Percentiles rank a stretch among this genome's conserved stretches.
These are phyloP conservation scores for Chloranthus sessilifolius DNA, from an alignment of 164 flowering plant genomes.

Conservation along the genomic window DNA sequence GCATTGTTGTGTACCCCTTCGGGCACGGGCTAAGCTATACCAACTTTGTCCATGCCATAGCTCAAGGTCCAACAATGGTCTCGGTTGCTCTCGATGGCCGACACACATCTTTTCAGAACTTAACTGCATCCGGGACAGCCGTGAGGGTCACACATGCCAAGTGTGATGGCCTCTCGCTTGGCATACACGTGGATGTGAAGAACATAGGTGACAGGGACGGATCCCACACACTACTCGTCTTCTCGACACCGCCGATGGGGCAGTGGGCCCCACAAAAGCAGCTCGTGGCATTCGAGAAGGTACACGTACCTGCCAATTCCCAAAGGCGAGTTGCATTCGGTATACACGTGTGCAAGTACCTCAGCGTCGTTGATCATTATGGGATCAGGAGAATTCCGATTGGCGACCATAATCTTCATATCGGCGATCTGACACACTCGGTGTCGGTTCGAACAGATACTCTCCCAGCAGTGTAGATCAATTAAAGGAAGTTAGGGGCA, in stretches of 20 bases:
- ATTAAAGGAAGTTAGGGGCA: no score
- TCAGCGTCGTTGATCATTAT: slow-evolving; percentile 59
- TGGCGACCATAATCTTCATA: slow-evolving; percentile 60
- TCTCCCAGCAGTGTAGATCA: no score
- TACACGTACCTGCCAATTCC: slow-evolving; percentile 42
- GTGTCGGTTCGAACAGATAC: slow-evolving; percentile 46
- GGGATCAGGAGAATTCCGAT: slow-evolving; percentile 79
- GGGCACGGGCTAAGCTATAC: slow-evolving; percentile 88
- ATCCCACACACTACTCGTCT: slow-evolving; percentile 59
- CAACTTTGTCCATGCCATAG: slow-evolving; percentile 41
- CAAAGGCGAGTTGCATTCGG: slow-evolving; percentile 34
- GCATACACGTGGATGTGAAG: slow-evolving; percentile 46
- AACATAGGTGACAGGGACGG: slow-evolving; percentile 68
- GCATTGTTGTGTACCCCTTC: slow-evolving; percentile 79
- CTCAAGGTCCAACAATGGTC: slow-evolving; percentile 41
- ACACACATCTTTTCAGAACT: slow-evolving; percentile 13
- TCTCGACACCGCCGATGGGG: slow-evolving; percentile 56
- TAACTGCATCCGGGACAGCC: slow-evolving; percentile 27
- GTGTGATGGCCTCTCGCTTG: slow-evolving; percentile 42
- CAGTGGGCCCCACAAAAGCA: slow-evolving; percentile 68
- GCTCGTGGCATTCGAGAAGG: slow-evolving; percentile 65
- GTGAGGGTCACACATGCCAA: slow-evolving; percentile 66
- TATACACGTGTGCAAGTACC: slow-evolving; percentile 71
- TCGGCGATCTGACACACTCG: slow-evolving; percentile 58
- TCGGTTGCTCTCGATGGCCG: slow-evolving; percentile 50